Evolutionary conservation across 2,329 filamentous ascomycete genomes (phyloP), one percentile per base, ranked within the genome.

Genomic region (Epichloe gansuensis): DNA sequence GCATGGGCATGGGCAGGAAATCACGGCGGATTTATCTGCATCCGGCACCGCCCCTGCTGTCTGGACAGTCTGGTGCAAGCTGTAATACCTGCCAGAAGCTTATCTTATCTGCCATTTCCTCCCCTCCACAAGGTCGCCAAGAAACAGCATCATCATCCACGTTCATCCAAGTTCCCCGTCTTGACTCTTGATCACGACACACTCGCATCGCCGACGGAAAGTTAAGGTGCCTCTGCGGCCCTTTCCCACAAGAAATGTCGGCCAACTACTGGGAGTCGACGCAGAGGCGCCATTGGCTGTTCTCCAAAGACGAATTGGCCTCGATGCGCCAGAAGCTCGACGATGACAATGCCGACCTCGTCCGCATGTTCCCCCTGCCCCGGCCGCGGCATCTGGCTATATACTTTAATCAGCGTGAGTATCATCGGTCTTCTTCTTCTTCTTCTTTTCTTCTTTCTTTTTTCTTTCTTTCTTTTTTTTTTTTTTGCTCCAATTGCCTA

Each of bases 211-310:
- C n/a, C 21, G 13, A 41, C 46, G 17, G 28, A 13, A 37, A 11
- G 5, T 12, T n/a, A 15, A 38, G 50, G 52, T 45, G 54, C 50
- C 50, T 54, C 52, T 35, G 53, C 55, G 44, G 54, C 44, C 41
- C 46, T 51, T 50, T 34, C 53, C 52, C 52, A 49, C 55, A 50
- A 62, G 17, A 54, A 51, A 96, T 96, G 91, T 88, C 91, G 37
- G 88, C 91, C 65, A 96, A 91, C 70, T 98, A 91, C 73, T 98
- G 91, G 91, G 86, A 89, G 58, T 97, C 93, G 52, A 93, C 89
- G 28, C 93, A 98, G 71, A 81, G 85, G 60, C 85, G 83, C 60
- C 81, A 87, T 72, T 98, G 93, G 93, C 86, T 88, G 53, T 95
- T 95, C 69, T 85, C 88, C 46, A 86, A 88, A 63, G 83, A 89